Conservation (phyloP, 2,329 filamentous ascomycete species). For the Aspergillus eucalypticola region DNA sequence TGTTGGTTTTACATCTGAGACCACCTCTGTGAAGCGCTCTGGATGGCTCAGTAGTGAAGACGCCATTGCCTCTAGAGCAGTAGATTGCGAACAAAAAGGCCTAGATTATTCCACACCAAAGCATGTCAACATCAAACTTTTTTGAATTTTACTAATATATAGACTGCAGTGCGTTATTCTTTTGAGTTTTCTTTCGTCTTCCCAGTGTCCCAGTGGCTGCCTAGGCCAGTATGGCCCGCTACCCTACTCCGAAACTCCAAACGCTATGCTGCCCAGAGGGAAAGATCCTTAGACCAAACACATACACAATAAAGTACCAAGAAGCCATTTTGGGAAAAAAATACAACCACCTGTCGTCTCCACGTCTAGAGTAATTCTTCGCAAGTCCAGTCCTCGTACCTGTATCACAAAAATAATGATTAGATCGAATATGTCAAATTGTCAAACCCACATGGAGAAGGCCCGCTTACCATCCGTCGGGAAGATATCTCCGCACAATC, state of each 20-base stretch:
- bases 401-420: constrained; percentile 38
- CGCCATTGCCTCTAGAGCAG: neutral
- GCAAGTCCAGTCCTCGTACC: constrained; percentile 99
- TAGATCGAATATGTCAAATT: constrained; percentile 8
- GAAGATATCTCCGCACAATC: constrained; percentile 91
- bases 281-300: constrained; percentile 18
- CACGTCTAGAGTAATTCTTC: constrained; percentile 73
- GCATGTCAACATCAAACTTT: constrained; percentile 14
- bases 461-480: constrained; percentile 80
- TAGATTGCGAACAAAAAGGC: neutral
- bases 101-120: neutral
- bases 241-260: constrained; percentile 41
- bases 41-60: neutral
- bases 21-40: neutral
- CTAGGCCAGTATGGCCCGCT: constrained; percentile 15
- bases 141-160: constrained; percentile 18
- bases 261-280: constrained; percentile 41
- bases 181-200: constrained; percentile 13
- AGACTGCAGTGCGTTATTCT: constrained; percentile 18
- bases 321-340: constrained; percentile 21
- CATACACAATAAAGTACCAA: constrained; percentile 26
- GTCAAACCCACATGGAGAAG: neutral
- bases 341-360: constrained; percentile 18
- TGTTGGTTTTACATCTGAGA: neutral
- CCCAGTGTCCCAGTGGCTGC: constrained; percentile 17